Evolutionary conservation across 2,329 filamentous ascomycete species (phyloP).

Genomic region (Tolypocladium sp.): DNA sequence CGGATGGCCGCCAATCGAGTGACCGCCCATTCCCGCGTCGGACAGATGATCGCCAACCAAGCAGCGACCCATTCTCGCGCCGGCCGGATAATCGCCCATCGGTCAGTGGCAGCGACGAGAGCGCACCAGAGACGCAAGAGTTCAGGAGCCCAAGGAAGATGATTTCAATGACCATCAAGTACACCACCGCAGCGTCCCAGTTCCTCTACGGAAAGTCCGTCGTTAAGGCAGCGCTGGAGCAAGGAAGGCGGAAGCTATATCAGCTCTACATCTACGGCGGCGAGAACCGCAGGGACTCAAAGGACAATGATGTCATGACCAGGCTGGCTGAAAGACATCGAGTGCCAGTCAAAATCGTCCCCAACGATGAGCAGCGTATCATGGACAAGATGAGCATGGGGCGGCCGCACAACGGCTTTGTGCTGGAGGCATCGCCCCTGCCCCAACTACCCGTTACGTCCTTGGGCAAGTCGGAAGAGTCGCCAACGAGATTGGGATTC

Average conservation of each 20-base stretch:
- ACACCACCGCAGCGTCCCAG: constrained; percentile 80
- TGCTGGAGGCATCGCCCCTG: constrained; percentile 79
- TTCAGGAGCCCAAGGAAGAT: constrained; percentile 15
- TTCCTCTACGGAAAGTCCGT: constrained; percentile 82
- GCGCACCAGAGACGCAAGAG: neutral
- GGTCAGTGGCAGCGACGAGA: neutral
- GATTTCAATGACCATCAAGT: constrained; percentile 31
- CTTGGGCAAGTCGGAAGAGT: constrained; percentile 40
- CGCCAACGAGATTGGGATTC: constrained; percentile 41
- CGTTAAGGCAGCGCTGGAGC: constrained; percentile 67
- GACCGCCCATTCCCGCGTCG: neutral
- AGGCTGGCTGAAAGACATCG: constrained; percentile 36
- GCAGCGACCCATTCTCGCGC: neutral
- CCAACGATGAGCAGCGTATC: constrained; percentile 51
- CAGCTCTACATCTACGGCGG: constrained; percentile 69
- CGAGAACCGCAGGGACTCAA: constrained; percentile 41
- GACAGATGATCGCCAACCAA: neutral
- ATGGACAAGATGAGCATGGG: constrained; percentile 78
- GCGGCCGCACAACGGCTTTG: constrained; percentile 80
- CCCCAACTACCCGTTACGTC: constrained; percentile 59
- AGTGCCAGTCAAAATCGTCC: constrained; percentile 49
- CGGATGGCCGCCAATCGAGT: neutral
- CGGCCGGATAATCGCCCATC: neutral
- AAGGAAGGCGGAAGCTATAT: constrained; percentile 63
- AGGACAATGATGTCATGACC: constrained; percentile 33